phyloP scores from a whole-genome alignment of 2,329 filamentous ascomycete species.

The Diplodia intermedia region DNA sequence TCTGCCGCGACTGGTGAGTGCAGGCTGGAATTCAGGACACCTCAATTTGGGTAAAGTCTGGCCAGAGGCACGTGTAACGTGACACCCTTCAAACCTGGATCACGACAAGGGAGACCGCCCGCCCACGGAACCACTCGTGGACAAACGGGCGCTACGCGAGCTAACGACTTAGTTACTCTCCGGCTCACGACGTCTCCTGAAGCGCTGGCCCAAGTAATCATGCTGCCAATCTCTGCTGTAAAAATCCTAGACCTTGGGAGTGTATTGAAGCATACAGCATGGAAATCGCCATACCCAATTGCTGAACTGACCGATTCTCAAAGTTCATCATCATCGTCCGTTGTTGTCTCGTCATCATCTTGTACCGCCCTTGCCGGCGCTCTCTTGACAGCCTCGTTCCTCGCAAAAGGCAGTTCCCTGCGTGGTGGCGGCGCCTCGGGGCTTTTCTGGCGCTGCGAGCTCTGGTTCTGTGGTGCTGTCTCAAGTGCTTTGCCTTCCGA shows the following conservation, averaged over 20 bases:
- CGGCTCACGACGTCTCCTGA: not conserved
- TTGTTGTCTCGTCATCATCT: slow-evolving; percentile 42
- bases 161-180: not conserved
- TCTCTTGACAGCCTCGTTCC: slow-evolving; percentile 20
- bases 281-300: not conserved
- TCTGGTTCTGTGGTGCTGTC: slow-evolving; percentile 35
- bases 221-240: not conserved
- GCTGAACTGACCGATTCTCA: slow-evolving; percentile 35
- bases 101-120: not conserved
- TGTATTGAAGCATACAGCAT: not conserved
- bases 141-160: slow-evolving; percentile 9
- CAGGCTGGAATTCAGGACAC: not conserved
- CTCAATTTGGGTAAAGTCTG: not conserved
- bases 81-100: not conserved
- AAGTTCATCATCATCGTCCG: slow-evolving; percentile 40
- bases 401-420: slow-evolving; percentile 47
- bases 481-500: slow-evolving; percentile 36
- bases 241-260: not conserved
- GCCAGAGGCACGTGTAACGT: slow-evolving; percentile 13
- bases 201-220: not conserved
- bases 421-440: slow-evolving; percentile 41
- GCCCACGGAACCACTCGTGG: slow-evolving; percentile 1
- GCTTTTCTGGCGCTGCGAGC: slow-evolving; percentile 19
- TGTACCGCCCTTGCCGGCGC: not conserved
- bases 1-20: not conserved